Evolutionary conservation across 345 rosid genomes (phyloP), one percentile per base, ranked within the genome.

Genomic region (Gossypium stocksii): DNA sequence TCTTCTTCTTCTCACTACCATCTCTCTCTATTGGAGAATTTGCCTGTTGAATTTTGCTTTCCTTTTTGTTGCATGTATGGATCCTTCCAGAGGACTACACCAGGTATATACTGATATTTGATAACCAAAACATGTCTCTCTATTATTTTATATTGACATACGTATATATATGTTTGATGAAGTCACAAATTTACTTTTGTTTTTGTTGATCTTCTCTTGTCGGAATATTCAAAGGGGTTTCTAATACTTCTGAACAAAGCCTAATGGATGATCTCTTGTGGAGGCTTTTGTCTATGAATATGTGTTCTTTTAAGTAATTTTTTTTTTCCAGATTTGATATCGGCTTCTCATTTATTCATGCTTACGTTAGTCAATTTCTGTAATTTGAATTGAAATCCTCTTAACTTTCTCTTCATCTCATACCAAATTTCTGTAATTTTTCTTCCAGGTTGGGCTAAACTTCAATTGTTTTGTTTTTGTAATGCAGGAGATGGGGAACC

Each of bases 41-140:
- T 1, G 20, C 57, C 44, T 70, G 66, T 58, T 58, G 66, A 70
- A 41, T 41, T 64, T 74, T 16, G 25, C n/a, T 72, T 71, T 34
- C 38, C 38, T 46, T 49, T 34, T 14, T 38, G 75, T 83, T 87
- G 87, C 86, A 85, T 85, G 89, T 77, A 89, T 88, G 94, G 94
- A 89, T 83, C 83, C 84, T 84, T 86, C 89, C 73, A 79, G 77
- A 43, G 86, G 77, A 77, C 81, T 74, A 71, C 81, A 77, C 76
- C 88, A 86, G 94, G 94, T 88, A 80, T 23, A 58, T 54, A 19
- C 51, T 46, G 51, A 46, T 46, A 46, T 34, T 34, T 34, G 7
- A 34, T 34, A 46, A 46, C 14, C 12, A 46, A 46, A 46, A 46
- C 51, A 46, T 10, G 51, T 46, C 14, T 38, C 14, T 38, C 10